Evolutionary conservation across 768 basidiomycete species (phyloP).

Genomic region (Termitomyces sp.): DNA sequence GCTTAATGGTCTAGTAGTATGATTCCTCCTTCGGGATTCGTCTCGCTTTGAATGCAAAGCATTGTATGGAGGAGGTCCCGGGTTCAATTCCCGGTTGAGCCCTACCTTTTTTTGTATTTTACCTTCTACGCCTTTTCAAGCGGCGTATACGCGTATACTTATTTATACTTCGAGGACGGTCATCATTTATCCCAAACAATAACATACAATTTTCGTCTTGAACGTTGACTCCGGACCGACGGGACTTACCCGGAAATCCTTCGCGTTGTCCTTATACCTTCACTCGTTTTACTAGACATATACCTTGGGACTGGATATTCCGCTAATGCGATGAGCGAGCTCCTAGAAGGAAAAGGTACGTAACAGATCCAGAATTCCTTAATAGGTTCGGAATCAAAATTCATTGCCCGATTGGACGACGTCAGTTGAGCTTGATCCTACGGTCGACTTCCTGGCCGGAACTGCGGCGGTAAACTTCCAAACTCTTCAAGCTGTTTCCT

Average conservation of each 20-base stretch:
- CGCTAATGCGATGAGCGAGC: not conserved
- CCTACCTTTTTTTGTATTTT: not conserved
- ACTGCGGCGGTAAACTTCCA: constrained; percentile 46
- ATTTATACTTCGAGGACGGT: too few relatives aligned
- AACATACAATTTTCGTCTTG: too few relatives aligned
- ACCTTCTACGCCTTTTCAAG: too few relatives aligned
- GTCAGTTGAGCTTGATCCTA: constrained; percentile 45
- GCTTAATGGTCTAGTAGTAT: constrained; percentile 7
- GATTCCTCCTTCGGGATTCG: constrained; percentile 1
- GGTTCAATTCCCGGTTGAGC: constrained; percentile 3
- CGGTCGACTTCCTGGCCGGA: constrained; percentile 76
- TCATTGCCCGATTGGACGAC: not conserved
- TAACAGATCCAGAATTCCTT: not conserved
- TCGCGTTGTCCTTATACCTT: not conserved
- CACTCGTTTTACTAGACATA: not conserved
- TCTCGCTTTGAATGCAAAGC: not conserved
- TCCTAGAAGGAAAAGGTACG: constrained; percentile 5
- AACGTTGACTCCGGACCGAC: too few relatives aligned
- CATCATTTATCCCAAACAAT: too few relatives aligned
- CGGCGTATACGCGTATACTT: too few relatives aligned
- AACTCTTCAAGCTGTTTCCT: not conserved
- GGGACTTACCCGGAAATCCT: too few relatives aligned
- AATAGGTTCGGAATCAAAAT: not conserved
- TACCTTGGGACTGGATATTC: not conserved
- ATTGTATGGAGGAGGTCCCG: not conserved